Conservation (phyloP, 2,329 filamentous ascomycete genomes). For the Aspergillus brasiliensis region DNA sequence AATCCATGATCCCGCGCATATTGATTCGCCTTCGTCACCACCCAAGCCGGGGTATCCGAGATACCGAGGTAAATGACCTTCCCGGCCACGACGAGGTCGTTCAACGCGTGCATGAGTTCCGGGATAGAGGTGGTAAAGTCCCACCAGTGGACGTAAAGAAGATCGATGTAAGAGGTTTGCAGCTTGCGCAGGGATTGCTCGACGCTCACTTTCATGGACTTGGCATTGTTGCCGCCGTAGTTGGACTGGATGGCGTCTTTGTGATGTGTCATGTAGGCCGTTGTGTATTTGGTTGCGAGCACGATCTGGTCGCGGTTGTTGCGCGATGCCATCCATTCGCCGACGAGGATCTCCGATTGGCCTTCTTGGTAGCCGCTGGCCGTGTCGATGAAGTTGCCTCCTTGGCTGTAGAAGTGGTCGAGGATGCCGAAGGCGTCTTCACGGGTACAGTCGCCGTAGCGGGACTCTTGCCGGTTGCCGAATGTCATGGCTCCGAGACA, state of each 20-base stretch:
- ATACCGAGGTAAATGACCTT: conserved; percentile 71
- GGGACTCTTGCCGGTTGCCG: conserved; percentile 24
- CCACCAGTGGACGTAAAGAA: conserved; percentile 48
- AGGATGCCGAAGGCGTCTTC: conserved; percentile 50
- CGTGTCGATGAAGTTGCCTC: conserved; percentile 58
- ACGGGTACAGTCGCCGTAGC: conserved; percentile 49
- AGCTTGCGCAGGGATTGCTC: conserved; percentile 35
- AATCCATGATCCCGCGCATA: conserved; percentile 69
- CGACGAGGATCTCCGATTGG: conserved; percentile 52
- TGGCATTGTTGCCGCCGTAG: conserved; percentile 42
- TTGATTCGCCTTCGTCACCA: conserved; percentile 52
- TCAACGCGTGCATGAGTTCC: conserved; percentile 69
- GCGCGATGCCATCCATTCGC: conserved; percentile 53
- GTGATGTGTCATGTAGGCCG: conserved; percentile 32
- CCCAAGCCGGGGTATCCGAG: conserved; percentile 70
- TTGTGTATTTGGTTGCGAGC: conserved; percentile 58
- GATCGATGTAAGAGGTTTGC: conserved; percentile 40
- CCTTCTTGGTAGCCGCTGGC: conserved; percentile 52
- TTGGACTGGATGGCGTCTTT: conserved; percentile 35
- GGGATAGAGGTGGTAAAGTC: conserved; percentile 66
- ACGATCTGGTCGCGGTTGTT: conserved; percentile 54
- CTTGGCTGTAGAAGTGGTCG: conserved; percentile 50
- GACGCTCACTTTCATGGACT: conserved; percentile 33
- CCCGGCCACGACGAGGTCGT: conserved; percentile 60
- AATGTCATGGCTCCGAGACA: conserved; percentile 39